Evolutionary conservation across 2,329 filamentous ascomycete genomes (phyloP).

Genomic region (Immersiporthe knoxdaviesiana): DNA sequence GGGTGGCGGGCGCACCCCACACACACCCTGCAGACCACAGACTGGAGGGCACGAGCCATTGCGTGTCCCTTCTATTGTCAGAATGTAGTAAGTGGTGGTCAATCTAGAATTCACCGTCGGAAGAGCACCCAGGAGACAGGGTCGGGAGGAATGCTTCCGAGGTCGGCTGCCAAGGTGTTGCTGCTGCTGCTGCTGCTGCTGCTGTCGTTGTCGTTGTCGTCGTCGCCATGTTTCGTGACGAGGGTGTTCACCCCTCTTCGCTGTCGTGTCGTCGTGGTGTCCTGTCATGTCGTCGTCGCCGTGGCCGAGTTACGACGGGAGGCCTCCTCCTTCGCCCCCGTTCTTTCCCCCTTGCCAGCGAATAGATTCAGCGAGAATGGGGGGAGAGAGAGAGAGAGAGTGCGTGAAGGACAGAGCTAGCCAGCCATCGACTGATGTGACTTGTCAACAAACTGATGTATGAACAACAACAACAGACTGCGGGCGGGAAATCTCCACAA

Average conservation of each 20-base stretch:
- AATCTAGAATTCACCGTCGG: neutral
- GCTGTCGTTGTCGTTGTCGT: neutral
- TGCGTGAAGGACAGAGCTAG: neutral
- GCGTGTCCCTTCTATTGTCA: neutral
- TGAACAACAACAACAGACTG: neutral
- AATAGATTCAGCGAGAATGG: conserved; percentile 1
- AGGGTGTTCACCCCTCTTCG: neutral
- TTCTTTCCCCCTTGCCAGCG: neutral
- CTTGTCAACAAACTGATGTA: neutral
- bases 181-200: too few relatives aligned
- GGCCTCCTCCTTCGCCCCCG: neutral
- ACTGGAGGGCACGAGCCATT: neutral
- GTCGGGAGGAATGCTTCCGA: neutral
- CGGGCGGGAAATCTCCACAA: neutral
- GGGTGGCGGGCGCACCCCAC: conserved; percentile 1
- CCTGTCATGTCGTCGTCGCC: neutral
- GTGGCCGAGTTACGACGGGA: neutral
- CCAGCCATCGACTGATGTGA: neutral
- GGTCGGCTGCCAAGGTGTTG: neutral
- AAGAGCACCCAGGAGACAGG: neutral
- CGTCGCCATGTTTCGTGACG: neutral
- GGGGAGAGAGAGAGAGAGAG: neutral
- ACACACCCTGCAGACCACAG: neutral
- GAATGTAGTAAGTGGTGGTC: neutral
- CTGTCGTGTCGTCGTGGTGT: neutral